Evolutionary conservation across 345 rosid species (phyloP), one percentile per base, ranked within the genome.

Genomic region (Linum lewisii): DNA sequence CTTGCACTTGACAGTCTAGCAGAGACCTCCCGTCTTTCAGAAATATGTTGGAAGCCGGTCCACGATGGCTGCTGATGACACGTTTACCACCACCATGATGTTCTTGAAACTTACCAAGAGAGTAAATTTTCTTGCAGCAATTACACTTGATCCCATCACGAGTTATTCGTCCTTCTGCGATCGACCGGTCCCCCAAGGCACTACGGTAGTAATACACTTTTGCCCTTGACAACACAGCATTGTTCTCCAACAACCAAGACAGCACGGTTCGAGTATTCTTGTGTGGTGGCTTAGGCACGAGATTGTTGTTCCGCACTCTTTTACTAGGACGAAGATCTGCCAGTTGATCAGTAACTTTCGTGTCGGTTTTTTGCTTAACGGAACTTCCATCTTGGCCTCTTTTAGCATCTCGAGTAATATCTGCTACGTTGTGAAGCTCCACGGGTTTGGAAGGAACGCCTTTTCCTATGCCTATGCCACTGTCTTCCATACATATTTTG

Each of bases 1-100:
- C 63, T 66, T 84, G 65, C 63, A 23, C 63, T 64, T 76, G 85
- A 68, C 86, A 82, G 32, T 86, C 82, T 61, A 84, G 68, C 62
- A 92, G 77, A 77, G 96, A 84, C 71, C 87, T 81, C 38, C 93
- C 93, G 77, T 88, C 93, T 56, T 80, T 77, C 63, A 92, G 64
- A 71, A 77, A 81, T 57, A 88, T 84, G 58, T 67, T 59, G 55
- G 82, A 73, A 69, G 84, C 78, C 21, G 95, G 79, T 45, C 69
- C 77, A 62, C 65, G 34, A 29, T 8, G 7, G 63, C 56, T 57
- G 45, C 56, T 72, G 57, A 79, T 60, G 58, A 69, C 78, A n/a
- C 34, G 1, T 26, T 57, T 34, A 8, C 60, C 44, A 32, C 62
- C 68, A 69, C 60, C 60, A 7, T 76, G 80, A 75, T 91, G 96